These are phyloP conservation scores for Ustilago tritici DNA, from an alignment of 1,284 basidiomycete genomes.

Conservation along the genomic window DNA sequence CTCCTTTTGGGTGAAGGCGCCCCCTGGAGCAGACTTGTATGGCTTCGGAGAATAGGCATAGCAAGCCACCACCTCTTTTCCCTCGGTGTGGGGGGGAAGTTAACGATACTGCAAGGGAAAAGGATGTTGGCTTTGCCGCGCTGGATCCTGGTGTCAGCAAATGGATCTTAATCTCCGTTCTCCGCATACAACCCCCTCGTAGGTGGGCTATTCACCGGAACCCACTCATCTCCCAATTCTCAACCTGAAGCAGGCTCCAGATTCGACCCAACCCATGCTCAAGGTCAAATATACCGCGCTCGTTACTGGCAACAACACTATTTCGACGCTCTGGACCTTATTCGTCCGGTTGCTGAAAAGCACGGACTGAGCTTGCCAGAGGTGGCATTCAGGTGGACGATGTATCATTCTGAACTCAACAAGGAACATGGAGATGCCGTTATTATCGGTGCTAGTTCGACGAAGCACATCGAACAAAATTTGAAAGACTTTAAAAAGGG, in stretches of 20 bases:
- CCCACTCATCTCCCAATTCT: slow-evolving; percentile 3
- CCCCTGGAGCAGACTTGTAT: too few species aligned
- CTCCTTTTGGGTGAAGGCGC: too few species aligned
- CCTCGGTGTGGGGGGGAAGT: too few species aligned
- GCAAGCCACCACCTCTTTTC: background rate
- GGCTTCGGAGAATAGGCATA: too few species aligned
- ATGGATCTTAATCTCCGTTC: too few species aligned
- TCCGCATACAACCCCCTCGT: slow-evolving; percentile 69
- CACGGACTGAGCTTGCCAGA: slow-evolving; percentile 41
- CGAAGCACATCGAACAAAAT: slow-evolving; percentile 55
- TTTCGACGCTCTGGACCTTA: slow-evolving; percentile 66
- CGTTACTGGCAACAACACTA: slow-evolving; percentile 58
- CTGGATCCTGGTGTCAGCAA: too few species aligned
- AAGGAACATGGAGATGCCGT: slow-evolving; percentile 40
- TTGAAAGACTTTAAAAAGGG: slow-evolving; percentile 56
- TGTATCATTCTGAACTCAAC: slow-evolving; percentile 53
- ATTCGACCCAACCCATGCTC: slow-evolving; percentile 49
- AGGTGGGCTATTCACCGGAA: slow-evolving; percentile 58
- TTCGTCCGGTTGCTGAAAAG: slow-evolving; percentile 49
- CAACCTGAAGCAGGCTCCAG: slow-evolving; percentile 34
- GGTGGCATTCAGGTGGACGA: slow-evolving; percentile 56
- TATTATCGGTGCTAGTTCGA: slow-evolving; percentile 54
- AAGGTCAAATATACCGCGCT: slow-evolving; percentile 53
- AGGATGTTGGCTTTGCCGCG: too few species aligned
- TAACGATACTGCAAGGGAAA: too few species aligned